phyloP scores from a whole-genome alignment of 148 eudicot species.

The Tetragonia tetragonoides region DNA sequence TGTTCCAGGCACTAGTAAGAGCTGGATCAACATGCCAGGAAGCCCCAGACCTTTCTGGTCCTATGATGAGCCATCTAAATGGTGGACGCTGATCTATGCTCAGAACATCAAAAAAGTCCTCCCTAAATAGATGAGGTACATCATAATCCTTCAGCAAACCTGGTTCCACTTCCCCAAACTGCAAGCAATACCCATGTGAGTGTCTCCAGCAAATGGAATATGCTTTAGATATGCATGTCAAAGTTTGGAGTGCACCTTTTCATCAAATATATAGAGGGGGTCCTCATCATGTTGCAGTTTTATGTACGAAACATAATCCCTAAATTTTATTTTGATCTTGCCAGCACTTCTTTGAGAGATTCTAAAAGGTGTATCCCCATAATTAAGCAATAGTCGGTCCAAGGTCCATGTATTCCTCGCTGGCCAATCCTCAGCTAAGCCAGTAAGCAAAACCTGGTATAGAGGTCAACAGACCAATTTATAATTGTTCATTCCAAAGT shows the following conservation, averaged over 20 bases:
- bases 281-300: conserved; percentile 94
- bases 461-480: conserved; percentile 13
- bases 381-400: conserved; percentile 58
- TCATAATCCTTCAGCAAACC: conserved; percentile 74
- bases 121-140: conserved; percentile 85
- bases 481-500: conserved; percentile 6
- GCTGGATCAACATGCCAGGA: conserved; percentile 99
- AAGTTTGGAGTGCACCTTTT: conserved; percentile 49
- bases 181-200: conserved; percentile 27
- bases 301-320: conserved; percentile 73
- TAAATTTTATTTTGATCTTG: conserved; percentile 61
- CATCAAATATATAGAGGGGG: conserved; percentile 92
- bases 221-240: neutral
- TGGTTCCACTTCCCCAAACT: conserved; percentile 93
- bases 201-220: conserved; percentile 8
- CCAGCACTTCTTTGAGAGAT: conserved; percentile 77
- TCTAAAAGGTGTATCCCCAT: conserved; percentile 68
- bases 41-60: conserved; percentile 99
- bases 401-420: conserved; percentile 72
- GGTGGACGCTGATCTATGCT: conserved; percentile 72
- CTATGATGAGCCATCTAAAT: conserved; percentile 90
- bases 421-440: conserved; percentile 82
- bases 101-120: conserved; percentile 84
- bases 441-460: conserved; percentile 72
- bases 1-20: conserved; percentile 98